Evolutionary conservation across 768 basidiomycete species (phyloP), one percentile per base, ranked within the genome.

Genomic region (Tephrocybe sp.): DNA sequence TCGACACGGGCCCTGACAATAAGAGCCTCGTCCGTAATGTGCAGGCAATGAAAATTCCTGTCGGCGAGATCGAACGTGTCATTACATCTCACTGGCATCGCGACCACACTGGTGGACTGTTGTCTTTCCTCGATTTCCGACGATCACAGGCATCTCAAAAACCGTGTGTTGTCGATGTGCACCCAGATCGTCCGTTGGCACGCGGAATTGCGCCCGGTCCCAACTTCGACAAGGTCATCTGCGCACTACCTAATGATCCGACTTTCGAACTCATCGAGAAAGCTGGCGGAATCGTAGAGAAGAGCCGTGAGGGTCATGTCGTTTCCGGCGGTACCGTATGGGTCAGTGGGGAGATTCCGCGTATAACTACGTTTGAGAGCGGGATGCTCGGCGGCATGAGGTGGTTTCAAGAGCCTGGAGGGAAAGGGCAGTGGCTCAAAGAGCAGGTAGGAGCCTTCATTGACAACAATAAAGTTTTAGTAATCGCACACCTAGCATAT

Each of bases 1-100:
- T 94, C 61, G 92, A 94, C 67, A 85, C 88, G 13, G 92, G 92
- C 0, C 92, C 91, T 8, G 91, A 93, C 60, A 79, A 81, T 13
- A 72, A 70, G 19, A 83, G 86, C 22, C 81, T 94, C 54, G 77
- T 82, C n/a, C 82, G 88, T 43, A 93, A 92, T 65, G 63, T 83
- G 21, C 65, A 65, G 5, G 79, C 83, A 3, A 74, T 93, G 73
- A 71, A 81, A 18, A 61, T 82, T 1, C 76, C 78, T 2, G 64
- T 82, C 8, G 68, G 75, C 27, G 64, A 71, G 31, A 73, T 94
- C 56, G 78, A 80, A 30, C 76, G 82, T 24, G 70, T 92, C 34
- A 70, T 90, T 28, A 76, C 82, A n/a, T 90, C 87, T 22, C 81
- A 89, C 61, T 92, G 90, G 91, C 89, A 88, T 60, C 72, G 77